Evolutionary conservation across 495 filamentous ascomycete species (phyloP), one percentile per base, ranked within the genome.

Genomic region (Penicillium desertorum): DNA sequence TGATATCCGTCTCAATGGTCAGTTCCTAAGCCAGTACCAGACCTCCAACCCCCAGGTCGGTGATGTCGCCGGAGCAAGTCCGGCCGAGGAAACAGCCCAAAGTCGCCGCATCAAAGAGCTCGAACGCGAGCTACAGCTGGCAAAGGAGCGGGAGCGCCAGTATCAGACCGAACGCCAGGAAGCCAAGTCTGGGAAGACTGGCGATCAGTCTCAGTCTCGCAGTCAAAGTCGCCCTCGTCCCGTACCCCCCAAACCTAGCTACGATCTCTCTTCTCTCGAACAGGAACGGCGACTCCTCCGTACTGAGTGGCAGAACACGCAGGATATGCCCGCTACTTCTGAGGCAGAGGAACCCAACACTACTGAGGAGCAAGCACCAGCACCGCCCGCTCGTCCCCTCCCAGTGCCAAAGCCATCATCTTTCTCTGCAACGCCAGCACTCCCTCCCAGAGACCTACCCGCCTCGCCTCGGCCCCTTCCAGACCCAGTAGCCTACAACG

Each of bases 21-120:
- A 96, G 68, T 92, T 86, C 62, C 81, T 95, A 20, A 91, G 88
- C 62, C 88, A 96, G 62, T 96, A 95, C 66, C 89, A 90, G 71
- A 84, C 84, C 23, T 76, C 67, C 49, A 71, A 80, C 27, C 74
- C 67, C 45, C 73, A 80, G 56, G 52, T 65, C 22, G 63, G 34
- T 43, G 47, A 44, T 58, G 59, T 11, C 12, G 42, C 46, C 19
- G 57, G 45, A 39, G 51, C 56, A 12, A 54, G 50, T 2, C 44
- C 65, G 12, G 39, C 17, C 30, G 73, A 76, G 59, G 81, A 64
- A 49, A 66, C 68, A 60, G 70, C 70, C 63, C 82, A 83, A 63
- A 75, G 72, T 20, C 83, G 79, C n/a, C 85, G 91, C 41, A 85
- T 98, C 56, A 81, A 83, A 60, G 85, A 96, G 64, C 80, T 98